A percentile compares a stretch with the other conserved stretches of the same genome.
These are phyloP conservation scores for Schwanniomyces sp. DNA, from an alignment of 805 yeast genomes.

Conservation along the genomic window DNA sequence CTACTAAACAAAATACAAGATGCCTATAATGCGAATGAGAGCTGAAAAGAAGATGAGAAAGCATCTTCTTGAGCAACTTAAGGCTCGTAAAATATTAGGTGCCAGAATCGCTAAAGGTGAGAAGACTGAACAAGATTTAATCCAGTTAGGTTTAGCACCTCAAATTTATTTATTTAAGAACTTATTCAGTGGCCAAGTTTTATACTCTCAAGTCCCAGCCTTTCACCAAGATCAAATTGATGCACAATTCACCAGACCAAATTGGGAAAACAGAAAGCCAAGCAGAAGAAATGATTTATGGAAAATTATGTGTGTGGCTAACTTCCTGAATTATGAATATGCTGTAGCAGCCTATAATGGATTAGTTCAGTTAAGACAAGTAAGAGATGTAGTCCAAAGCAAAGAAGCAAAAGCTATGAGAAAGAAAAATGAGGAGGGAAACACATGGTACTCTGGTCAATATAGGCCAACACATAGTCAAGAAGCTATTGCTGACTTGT, in stretches of 20 bases:
- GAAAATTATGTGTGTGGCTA: slow-evolving; percentile 87
- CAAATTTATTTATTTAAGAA: slow-evolving; percentile 82
- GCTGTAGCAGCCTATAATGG: slow-evolving; percentile 76
- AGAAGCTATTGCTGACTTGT: slow-evolving; percentile 86
- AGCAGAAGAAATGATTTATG: slow-evolving; percentile 80
- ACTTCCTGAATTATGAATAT: slow-evolving; percentile 55
- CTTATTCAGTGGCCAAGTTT: slow-evolving; percentile 84
- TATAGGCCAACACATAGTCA: slow-evolving; percentile 88
- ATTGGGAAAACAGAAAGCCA: slow-evolving; percentile 87
- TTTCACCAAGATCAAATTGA: slow-evolving; percentile 60
- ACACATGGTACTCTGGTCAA: slow-evolving; percentile 84
- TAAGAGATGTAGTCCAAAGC: slow-evolving; percentile 63
- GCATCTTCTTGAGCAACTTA: slow-evolving; percentile 45
- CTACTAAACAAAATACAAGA: slow-evolving; percentile 14
- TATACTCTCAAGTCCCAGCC: slow-evolving; percentile 82
- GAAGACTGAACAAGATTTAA: slow-evolving; percentile 33
- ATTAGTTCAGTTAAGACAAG: slow-evolving; percentile 68
- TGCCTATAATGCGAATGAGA: slow-evolving; percentile 38
- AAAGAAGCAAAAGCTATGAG: slow-evolving; percentile 67
- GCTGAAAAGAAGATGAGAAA: slow-evolving; percentile 49
- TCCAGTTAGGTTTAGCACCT: slow-evolving; percentile 66
- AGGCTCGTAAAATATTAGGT: slow-evolving; percentile 42
- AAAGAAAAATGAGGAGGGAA: slow-evolving; percentile 71
- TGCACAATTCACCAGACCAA: slow-evolving; percentile 74
- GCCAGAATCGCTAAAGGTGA: slow-evolving; percentile 42